Conservation (phyloP, 2,329 filamentous ascomycete genomes). For the Elsinoe necatrix region DNA sequence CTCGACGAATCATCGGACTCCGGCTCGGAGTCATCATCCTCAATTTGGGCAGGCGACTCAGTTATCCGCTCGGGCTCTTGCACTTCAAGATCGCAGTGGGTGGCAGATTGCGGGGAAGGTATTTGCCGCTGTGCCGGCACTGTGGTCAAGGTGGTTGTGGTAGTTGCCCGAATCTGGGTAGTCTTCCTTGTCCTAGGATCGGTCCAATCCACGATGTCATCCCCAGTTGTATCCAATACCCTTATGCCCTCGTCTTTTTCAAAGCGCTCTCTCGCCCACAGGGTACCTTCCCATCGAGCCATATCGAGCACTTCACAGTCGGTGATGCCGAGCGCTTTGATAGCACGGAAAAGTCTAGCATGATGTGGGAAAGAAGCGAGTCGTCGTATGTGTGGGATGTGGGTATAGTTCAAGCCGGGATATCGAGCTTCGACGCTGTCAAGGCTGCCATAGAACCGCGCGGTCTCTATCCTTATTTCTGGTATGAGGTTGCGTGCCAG, state of each 20-base stretch:
- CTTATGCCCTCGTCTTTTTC: constrained; percentile 64
- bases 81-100: constrained; percentile 13
- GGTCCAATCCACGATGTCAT: constrained; percentile 57
- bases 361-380: constrained; percentile 71
- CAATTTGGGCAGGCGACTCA: background rate
- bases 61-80: constrained; percentile 11
- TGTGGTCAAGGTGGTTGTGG: constrained; percentile 2
- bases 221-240: constrained; percentile 63
- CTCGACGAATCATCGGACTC: background rate
- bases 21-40: background rate
- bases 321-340: constrained; percentile 62
- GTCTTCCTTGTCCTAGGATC: constrained; percentile 35
- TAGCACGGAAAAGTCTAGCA: constrained; percentile 64
- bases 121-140: background rate
- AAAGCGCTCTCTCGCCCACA: constrained; percentile 73
- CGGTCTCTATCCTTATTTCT: constrained; percentile 71
- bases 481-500: constrained; percentile 63
- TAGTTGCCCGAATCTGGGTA: background rate
- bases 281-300: constrained; percentile 76
- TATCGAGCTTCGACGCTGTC: constrained; percentile 75
- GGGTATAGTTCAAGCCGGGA: constrained; percentile 69
- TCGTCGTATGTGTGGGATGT: constrained; percentile 65
- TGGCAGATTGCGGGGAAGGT: background rate
- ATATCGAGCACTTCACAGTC: constrained; percentile 59
- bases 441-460: constrained; percentile 69